Evolutionary conservation across 139 green algal species (phyloP).

Genomic region (Volvox africanus): DNA sequence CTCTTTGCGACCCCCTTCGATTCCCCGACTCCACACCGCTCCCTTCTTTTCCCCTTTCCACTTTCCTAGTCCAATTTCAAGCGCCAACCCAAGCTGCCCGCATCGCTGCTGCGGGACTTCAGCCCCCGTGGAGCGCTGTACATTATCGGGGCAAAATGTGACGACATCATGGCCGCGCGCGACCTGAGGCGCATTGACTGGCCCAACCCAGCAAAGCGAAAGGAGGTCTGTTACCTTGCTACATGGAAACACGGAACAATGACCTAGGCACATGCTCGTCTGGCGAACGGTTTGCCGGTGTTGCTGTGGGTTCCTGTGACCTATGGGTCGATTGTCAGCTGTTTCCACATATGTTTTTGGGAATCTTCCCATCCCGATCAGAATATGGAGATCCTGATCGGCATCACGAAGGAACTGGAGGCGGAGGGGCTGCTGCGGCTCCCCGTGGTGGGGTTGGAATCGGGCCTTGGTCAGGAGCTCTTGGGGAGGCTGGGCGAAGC

Average conservation of each 20-base stretch:
- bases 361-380: constrained; percentile 42
- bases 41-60: not conserved
- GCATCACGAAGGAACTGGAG: constrained; percentile 72
- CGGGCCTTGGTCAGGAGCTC: constrained; percentile 43
- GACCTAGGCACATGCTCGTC: too few relatives aligned
- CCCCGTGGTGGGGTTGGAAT: constrained; percentile 70
- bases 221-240: constrained; percentile 62
- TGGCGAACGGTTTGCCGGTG: too few relatives aligned
- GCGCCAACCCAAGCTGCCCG: constrained; percentile 63
- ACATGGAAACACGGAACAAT: too few relatives aligned
- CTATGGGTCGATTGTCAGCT: too few relatives aligned
- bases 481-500: constrained; percentile 54
- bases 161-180: constrained; percentile 65
- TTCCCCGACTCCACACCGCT: not conserved
- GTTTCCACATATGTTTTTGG: too few relatives aligned
- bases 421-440: constrained; percentile 58
- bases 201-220: constrained; percentile 62
- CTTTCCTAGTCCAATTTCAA: constrained; percentile 55
- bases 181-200: constrained; percentile 78
- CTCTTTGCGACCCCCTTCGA: not conserved
- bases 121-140: constrained; percentile 66
- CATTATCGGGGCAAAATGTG: constrained; percentile 66
- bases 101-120: constrained; percentile 59
- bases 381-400: constrained; percentile 74
- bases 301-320: too few relatives aligned